Evolutionary conservation across 1,284 basidiomycete genomes (phyloP).

Genomic region (Ganoderma multipileum): DNA sequence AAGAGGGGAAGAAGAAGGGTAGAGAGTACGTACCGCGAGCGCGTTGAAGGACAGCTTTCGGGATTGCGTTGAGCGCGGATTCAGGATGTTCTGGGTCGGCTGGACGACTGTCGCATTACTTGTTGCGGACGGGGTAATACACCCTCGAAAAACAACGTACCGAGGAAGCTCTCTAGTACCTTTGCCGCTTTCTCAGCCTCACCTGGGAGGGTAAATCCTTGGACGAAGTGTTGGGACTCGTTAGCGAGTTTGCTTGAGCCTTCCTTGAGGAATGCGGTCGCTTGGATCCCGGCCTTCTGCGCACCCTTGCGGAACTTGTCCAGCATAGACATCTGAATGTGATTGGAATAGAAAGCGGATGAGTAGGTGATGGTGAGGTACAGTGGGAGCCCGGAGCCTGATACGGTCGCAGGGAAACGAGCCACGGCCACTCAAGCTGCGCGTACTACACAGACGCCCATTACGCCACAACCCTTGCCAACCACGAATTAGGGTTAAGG

Average conservation of each 20-base stretch:
- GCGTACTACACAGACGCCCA: neutral
- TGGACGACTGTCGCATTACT: conserved; percentile 39
- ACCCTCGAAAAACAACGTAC: conserved; percentile 50
- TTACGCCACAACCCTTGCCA: conserved; percentile 4
- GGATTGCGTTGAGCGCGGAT: conserved; percentile 94
- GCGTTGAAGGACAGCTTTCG: conserved; percentile 90
- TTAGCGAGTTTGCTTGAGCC: conserved; percentile 72
- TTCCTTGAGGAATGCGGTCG: conserved; percentile 73
- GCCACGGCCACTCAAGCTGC: neutral
- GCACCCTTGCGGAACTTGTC: conserved; percentile 85
- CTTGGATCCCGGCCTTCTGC: conserved; percentile 82
- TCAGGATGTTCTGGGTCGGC: conserved; percentile 90
- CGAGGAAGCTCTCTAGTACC: conserved; percentile 89
- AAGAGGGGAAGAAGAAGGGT: neutral
- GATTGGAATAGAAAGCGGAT: conserved; percentile 6
- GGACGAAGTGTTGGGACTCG: conserved; percentile 78
- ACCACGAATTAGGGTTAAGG: conserved; percentile 5
- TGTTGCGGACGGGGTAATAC: neutral
- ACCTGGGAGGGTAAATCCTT: conserved; percentile 85
- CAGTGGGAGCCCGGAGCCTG: conserved; percentile 5
- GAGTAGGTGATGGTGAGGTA: conserved; percentile 5
- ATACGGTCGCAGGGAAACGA: neutral
- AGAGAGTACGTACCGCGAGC: conserved; percentile 73
- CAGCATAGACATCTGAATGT: conserved; percentile 62
- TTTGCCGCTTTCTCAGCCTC: conserved; percentile 93